Evolutionary conservation across 2,329 filamentous ascomycete species (phyloP), one percentile per base, ranked within the genome.

Genomic region (Fusarium sp.): DNA sequence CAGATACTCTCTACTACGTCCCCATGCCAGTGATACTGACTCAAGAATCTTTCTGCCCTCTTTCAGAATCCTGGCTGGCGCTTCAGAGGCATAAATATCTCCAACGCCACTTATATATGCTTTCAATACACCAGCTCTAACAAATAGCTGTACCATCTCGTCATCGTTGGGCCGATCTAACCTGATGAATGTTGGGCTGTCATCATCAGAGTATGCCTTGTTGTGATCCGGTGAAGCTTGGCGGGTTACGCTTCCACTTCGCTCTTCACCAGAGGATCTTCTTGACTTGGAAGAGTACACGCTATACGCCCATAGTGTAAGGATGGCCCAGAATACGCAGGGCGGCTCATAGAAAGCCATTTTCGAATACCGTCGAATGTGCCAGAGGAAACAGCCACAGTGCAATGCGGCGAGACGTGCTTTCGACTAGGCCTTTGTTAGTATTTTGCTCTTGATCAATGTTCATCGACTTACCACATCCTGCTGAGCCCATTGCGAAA

Each of bases 81-180:
- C 74, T 26, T 57, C 60, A 2, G 53, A 34, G 0, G 51, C 62
- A 30, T 67, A 84, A 7, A 87, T 76, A 69, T 88, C 82, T 1
- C 86, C 86, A 2, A 88, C 84, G 5, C 84, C 85, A 11, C 80
- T 83, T 11, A 88, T 79, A 62, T 84, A 81, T 1, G 82, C 85
- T 19, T 78, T 79, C 82, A 89, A 86, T 1, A 69, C 59, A 0
- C 86, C 86, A 18, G 81, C 78, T 13, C 82, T 78, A 1, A 89
- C 85, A 72, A 86, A 89, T 3, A 84, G 75, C 68, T 89, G 86
- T 2, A 88, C 85, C 50, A 88, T 79, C 69, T 88, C 86, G 71
- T 89, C 87, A 65, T 88, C 85, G 4, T 82, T 82, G 0, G 86
- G 86, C 12, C 86, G 79, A 58, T 89, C 87, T 0, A 89, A 77